A percentile compares a stretch with the other conserved stretches of the same genome.
These are phyloP conservation scores for Leucosporidium yakuticum DNA, from an alignment of 768 basidiomycete species.

Conservation along the genomic window DNA sequence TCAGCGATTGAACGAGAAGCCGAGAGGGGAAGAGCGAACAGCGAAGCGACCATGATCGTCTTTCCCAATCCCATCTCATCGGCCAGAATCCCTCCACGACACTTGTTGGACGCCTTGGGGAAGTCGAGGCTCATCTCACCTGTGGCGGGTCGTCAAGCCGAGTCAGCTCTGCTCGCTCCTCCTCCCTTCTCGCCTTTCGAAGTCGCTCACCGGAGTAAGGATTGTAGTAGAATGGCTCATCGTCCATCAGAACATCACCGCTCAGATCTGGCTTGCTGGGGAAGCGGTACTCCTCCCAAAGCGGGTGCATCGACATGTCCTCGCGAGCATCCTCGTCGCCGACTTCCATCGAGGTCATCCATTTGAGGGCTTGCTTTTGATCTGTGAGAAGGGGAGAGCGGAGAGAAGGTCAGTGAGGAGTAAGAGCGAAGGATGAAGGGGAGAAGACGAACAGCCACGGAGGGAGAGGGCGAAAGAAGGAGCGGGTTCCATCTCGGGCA, in stretches of 20 bases:
- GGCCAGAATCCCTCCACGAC: slow-evolving; percentile 85
- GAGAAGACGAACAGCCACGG: slow-evolving; percentile 13
- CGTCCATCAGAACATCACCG: slow-evolving; percentile 49
- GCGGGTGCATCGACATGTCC: slow-evolving; percentile 78
- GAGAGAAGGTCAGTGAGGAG: too few relatives aligned
- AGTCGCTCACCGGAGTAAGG: slow-evolving; percentile 66
- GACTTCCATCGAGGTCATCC: slow-evolving; percentile 85
- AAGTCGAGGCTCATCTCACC: slow-evolving; percentile 78
- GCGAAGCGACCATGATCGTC: slow-evolving; percentile 84
- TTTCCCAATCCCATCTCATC: slow-evolving; percentile 90
- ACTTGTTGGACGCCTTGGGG: slow-evolving; percentile 69
- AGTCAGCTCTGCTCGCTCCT: background rate
- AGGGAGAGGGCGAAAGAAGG: slow-evolving; percentile 56
- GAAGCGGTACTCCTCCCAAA: slow-evolving; percentile 90
- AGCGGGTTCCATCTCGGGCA: slow-evolving; percentile 76
- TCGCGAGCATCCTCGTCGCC: slow-evolving; percentile 61
- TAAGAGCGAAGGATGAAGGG: background rate
- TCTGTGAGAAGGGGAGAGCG: slow-evolving; percentile 49
- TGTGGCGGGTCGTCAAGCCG: slow-evolving; percentile 17
- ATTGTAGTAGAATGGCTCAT: slow-evolving; percentile 78
- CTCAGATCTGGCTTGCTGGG: slow-evolving; percentile 58
- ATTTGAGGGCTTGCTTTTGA: slow-evolving; percentile 89
- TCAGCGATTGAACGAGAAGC: too few relatives aligned
- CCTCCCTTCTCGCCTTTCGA: slow-evolving; percentile 11
- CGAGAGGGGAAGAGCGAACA: slow-evolving; percentile 47